Evolutionary conservation across 495 filamentous ascomycete genomes (phyloP).

Genomic region (Aspergillus saccharolyticus): DNA sequence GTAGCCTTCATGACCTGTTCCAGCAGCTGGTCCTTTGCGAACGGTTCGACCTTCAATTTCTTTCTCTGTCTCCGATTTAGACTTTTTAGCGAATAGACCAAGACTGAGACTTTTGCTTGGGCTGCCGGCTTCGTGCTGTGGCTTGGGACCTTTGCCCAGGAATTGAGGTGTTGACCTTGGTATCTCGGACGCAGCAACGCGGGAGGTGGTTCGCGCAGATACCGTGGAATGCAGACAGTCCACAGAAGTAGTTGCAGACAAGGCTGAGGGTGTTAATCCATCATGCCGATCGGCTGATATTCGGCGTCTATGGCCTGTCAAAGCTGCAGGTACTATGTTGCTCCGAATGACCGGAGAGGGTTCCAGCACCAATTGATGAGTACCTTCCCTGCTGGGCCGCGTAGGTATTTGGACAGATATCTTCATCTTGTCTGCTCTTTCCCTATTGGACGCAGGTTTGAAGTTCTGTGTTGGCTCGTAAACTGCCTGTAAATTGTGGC

Average conservation of each 20-base stretch:
- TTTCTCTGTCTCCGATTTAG: constrained; percentile 58
- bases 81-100: constrained; percentile 69
- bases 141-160: constrained; percentile 22
- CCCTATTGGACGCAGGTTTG: neutral
- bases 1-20: constrained; percentile 96
- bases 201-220: constrained; percentile 36
- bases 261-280: constrained; percentile 12
- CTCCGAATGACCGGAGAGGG: constrained; percentile 71
- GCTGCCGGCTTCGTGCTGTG: constrained; percentile 20
- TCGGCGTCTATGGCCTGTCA: constrained; percentile 40
- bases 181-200: constrained; percentile 32
- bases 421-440: constrained; percentile 1
- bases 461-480: neutral
- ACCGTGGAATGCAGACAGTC: constrained; percentile 35
- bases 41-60: constrained; percentile 50
- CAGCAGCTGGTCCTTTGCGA: constrained; percentile 82
- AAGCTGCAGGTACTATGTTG: constrained; percentile 52
- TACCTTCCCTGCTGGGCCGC: constrained; percentile 79
- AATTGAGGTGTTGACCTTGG: constrained; percentile 28
- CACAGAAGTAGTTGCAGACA: constrained; percentile 32
- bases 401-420: constrained; percentile 33
- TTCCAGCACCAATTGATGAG: constrained; percentile 57
- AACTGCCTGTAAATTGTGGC: neutral
- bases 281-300: constrained; percentile 34
- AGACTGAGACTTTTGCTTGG: constrained; percentile 52